Evolutionary conservation across 2,329 filamentous ascomycete species (phyloP), one percentile per base, ranked within the genome.

Genomic region (Parasarocladium wereldwijsianum): DNA sequence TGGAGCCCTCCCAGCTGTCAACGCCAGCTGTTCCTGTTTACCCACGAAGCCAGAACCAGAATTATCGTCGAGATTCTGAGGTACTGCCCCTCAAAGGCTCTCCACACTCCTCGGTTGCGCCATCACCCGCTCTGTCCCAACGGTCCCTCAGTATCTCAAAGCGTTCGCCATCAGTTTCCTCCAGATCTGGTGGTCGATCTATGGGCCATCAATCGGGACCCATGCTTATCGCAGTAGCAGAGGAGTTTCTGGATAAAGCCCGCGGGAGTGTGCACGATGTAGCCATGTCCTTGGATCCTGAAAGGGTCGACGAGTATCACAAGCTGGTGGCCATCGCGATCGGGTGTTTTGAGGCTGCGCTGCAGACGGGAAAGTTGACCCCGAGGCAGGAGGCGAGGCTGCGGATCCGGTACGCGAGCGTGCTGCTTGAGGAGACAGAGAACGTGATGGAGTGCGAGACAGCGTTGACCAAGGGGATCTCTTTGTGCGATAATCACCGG

Each of bases 381-480:
- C 76, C 80, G 4, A 66, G 76, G 11, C 58, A 72, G 26, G 80
- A 86, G 47, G 80, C 77, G 8, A 68, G 67, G 32, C 55, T 84
- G 31, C 67, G 76, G 17, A 51, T 86, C 24, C 66, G 76, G 42
- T 84, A 85, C 50, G 79, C 79, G 2, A 71, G 67, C 19, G 56
- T 86, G 6, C 51, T 87, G 15, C 66, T 73, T 21, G 74, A 83
- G 38, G 81, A 87, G 52, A 86, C 80, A 2, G 76, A 81, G 19
- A 85, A 85, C 38, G 57, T 73, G 8, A 73, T 72, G 55, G 73
- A 82, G 40, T 76, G 77, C 2, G 80, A 86, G 49, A 77, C 73
- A 9, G 62, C 74, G 4, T 51, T 87, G 33, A 76, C 68, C 23
- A 82, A 81, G 50, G 78, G 77, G 6, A 74, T 81, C 32, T 66